A percentile compares a stretch with the other conserved stretches of the same genome.
These are phyloP conservation scores for Lactarius tabidus DNA, from an alignment of 768 basidiomycete species.

Conservation along the genomic window DNA sequence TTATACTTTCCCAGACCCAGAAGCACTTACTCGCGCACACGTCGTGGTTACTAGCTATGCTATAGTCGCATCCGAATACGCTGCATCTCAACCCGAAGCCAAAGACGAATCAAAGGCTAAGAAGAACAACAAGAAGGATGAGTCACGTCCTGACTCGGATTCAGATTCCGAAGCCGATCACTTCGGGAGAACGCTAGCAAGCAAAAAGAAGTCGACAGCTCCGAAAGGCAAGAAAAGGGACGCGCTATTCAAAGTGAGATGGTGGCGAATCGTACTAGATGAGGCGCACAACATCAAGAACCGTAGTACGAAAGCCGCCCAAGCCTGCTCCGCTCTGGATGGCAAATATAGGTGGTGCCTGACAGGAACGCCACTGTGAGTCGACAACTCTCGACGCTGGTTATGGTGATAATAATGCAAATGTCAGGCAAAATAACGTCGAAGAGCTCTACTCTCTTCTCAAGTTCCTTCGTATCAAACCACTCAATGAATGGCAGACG, in stretches of 20 bases:
- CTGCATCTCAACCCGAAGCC: constrained; percentile 42
- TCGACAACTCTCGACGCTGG: neutral
- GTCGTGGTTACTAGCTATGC: constrained; percentile 88
- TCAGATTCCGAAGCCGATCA: constrained; percentile 40
- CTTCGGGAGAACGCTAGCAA: constrained; percentile 43
- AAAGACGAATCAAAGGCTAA: constrained; percentile 55
- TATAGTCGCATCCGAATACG: constrained; percentile 77
- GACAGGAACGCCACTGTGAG: constrained; percentile 76
- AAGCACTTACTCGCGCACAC: constrained; percentile 48
- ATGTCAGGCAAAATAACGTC: constrained; percentile 50
- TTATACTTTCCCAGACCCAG: constrained; percentile 44
- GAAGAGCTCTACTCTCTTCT: constrained; percentile 87
- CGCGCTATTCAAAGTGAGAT: constrained; percentile 73
- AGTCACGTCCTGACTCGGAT: constrained; percentile 25
- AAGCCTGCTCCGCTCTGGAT: constrained; percentile 74
- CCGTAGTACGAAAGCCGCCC: constrained; percentile 66
- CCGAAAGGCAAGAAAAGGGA: constrained; percentile 46
- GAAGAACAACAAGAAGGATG: constrained; percentile 32
- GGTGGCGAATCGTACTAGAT: constrained; percentile 89
- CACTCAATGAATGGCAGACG: constrained; percentile 70
- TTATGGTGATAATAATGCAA: neutral
- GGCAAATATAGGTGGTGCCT: constrained; percentile 84
- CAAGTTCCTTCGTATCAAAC: constrained; percentile 81
- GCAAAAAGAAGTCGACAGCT: constrained; percentile 41
- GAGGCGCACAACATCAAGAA: constrained; percentile 97